Conservation (phyloP, 345 rosid genomes). For the Eutrema heterophyllum region DNA sequence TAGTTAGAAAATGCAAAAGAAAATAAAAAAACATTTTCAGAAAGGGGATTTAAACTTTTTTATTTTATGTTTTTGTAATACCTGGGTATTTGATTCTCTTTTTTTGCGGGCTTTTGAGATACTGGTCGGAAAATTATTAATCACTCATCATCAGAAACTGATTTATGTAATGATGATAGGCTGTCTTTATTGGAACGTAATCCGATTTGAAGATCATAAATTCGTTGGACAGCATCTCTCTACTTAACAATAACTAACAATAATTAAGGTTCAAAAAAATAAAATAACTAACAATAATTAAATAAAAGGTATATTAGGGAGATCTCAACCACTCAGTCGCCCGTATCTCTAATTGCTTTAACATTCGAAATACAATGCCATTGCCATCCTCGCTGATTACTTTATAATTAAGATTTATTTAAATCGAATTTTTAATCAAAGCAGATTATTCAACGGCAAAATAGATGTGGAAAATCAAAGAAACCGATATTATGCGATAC, state of each 20-base stretch:
- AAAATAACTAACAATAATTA: not conserved
- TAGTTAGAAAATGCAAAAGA: not conserved
- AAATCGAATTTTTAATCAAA: not conserved
- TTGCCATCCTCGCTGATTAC: not conserved
- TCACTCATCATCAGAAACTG: not conserved
- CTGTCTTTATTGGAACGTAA: not conserved
- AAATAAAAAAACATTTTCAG: not conserved
- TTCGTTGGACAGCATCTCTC: not conserved
- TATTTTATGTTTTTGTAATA: not conserved
- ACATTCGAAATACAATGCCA: not conserved
- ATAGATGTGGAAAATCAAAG: not conserved
- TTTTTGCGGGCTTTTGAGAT: not conserved
- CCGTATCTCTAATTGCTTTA: not conserved
- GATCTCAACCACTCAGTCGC: conserved; percentile 8
- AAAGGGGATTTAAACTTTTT: not conserved
- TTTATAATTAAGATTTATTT: not conserved
- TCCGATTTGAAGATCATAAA: conserved; percentile 15
- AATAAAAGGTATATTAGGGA: conserved; percentile 3
- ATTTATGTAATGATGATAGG: not conserved
- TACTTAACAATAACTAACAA: not conserved
- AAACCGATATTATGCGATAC: not conserved
- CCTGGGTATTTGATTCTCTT: not conserved
- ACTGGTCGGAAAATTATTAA: not conserved
- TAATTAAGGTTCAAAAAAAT: not conserved
- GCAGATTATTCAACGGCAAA: not conserved